phyloP scores from a whole-genome alignment of 2,329 filamentous ascomycete species.

The Eurotiales sp. region DNA sequence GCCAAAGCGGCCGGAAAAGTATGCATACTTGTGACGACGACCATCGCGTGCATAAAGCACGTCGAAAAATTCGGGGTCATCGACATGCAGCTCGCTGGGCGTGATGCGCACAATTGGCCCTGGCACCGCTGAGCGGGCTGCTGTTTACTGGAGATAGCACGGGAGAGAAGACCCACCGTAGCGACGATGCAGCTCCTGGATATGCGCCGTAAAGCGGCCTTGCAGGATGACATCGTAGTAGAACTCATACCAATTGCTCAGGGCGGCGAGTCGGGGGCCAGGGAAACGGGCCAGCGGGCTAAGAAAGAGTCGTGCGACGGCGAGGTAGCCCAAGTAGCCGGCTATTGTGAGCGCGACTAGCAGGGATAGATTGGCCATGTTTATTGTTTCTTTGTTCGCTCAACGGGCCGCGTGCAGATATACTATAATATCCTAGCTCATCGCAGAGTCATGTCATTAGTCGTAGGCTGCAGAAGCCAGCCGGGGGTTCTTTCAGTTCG shows the following conservation, averaged over 20 bases:
- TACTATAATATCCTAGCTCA: no score
- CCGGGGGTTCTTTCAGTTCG: no score
- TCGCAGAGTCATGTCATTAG: no score
- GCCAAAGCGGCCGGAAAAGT: slow-evolving; percentile 27
- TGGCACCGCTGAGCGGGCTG: no score
- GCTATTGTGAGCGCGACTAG: not conserved
- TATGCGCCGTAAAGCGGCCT: slow-evolving; percentile 22
- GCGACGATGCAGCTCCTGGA: slow-evolving; percentile 22
- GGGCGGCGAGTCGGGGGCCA: slow-evolving; percentile 15
- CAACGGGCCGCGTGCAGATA: no score
- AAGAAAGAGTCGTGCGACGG: slow-evolving; percentile 1
- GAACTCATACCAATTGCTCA: slow-evolving; percentile 24
- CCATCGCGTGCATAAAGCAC: slow-evolving; percentile 28
- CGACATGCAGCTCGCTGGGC: slow-evolving; percentile 30
- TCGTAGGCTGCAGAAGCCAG: no score
- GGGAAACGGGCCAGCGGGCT: slow-evolving; percentile 10
- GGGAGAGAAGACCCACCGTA: slow-evolving; percentile 20
- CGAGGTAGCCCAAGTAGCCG: slow-evolving; percentile 1
- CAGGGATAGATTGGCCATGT: not conserved
- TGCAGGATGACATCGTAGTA: slow-evolving; percentile 24
- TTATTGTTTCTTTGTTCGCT: no score
- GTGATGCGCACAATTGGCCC: slow-evolving; percentile 32
- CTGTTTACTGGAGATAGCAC: not conserved
- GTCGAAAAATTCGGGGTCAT: slow-evolving; percentile 28
- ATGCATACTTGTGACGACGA: slow-evolving; percentile 30